Evolutionary conservation across 495 filamentous ascomycete species (phyloP).

Genomic region (Penicillium parvum): DNA sequence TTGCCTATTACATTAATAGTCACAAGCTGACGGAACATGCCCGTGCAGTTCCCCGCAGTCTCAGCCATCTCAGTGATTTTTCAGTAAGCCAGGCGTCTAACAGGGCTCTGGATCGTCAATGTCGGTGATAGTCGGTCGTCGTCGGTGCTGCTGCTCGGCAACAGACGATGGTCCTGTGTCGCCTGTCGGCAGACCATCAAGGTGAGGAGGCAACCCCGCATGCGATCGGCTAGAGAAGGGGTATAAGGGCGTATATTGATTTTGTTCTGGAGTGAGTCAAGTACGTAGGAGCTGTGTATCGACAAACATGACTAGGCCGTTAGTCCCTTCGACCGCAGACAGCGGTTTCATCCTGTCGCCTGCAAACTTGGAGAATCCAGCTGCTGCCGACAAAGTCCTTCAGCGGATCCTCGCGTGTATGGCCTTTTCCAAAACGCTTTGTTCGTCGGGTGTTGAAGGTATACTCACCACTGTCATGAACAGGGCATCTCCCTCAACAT

Average conservation of each 20-base stretch:
- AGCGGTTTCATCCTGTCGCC: constrained; percentile 14
- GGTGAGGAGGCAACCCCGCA: constrained; percentile 10
- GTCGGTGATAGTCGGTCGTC: constrained; percentile 18
- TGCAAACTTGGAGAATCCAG: constrained; percentile 11
- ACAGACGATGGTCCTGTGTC: neutral
- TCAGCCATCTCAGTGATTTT: neutral
- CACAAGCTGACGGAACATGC: constrained; percentile 5
- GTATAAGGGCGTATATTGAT: neutral
- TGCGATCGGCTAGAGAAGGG: neutral
- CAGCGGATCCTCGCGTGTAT: constrained; percentile 14
- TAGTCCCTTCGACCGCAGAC: constrained; percentile 10
- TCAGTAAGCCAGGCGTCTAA: neutral
- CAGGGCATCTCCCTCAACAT: constrained; percentile 13
- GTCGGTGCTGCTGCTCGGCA: constrained; percentile 18
- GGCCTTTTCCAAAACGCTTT: neutral
- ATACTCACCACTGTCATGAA: neutral
- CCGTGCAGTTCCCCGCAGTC: neutral
- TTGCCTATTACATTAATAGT: too few species aligned
- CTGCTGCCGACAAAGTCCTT: constrained; percentile 7
- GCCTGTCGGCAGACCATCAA: too few species aligned
- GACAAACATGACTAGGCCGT: neutral
- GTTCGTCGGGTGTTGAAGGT: too few species aligned
- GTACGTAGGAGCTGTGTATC: too few species aligned
- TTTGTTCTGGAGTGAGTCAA: neutral
- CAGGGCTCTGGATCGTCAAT: neutral